These are phyloP conservation scores for Dipodascus geniculatus DNA, from an alignment of 805 yeast species.

Conservation along the genomic window DNA sequence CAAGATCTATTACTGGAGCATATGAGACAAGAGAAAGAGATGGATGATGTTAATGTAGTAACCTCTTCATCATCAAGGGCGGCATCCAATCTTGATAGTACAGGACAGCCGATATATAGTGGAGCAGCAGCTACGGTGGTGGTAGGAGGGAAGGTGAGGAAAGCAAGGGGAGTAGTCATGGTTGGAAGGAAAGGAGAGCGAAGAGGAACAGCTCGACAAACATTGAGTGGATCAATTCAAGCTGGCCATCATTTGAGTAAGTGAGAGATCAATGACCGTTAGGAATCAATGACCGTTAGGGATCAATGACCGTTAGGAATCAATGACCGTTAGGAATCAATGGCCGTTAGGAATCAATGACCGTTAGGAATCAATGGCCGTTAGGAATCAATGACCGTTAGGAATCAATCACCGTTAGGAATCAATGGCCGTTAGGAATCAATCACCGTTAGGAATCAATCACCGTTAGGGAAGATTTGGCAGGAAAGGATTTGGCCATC, in stretches of 20 bases:
- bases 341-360: background rate
- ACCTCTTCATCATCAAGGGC: background rate
- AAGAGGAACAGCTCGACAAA: conserved; percentile 11
- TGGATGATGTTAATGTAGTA: conserved; percentile 3
- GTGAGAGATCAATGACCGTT: background rate
- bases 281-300: background rate
- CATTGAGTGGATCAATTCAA: conserved; percentile 14
- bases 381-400: background rate
- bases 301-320: background rate
- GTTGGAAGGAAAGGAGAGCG: conserved; percentile 6
- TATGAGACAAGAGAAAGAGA: conserved; percentile 3
- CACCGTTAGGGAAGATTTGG: too few relatives aligned
- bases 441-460: background rate
- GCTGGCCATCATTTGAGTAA: conserved; percentile 15
- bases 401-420: background rate
- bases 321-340: background rate
- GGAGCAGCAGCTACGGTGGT: conserved; percentile 2
- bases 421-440: background rate
- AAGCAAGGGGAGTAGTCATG: conserved; percentile 1
- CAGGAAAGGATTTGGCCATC: too few relatives aligned
- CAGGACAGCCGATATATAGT: conserved; percentile 1
- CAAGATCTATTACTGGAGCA: background rate
- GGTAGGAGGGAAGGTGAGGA: conserved; percentile 4
- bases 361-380: too few relatives aligned
- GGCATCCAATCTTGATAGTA: background rate